phyloP scores from a whole-genome alignment of 345 rosid species.

The Eucalyptus curtisii region DNA sequence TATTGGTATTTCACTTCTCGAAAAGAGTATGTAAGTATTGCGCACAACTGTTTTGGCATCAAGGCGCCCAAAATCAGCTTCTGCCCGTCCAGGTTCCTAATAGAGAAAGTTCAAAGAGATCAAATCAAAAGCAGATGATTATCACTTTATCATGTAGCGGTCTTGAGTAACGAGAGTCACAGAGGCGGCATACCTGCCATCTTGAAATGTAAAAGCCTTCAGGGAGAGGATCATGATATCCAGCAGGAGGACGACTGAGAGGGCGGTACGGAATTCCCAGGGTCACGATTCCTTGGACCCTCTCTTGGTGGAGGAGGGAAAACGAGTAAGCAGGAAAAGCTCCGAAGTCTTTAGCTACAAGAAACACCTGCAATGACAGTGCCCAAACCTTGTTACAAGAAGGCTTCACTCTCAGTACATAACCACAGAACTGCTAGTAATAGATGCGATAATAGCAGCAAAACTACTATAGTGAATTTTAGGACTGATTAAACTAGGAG shows the following conservation, averaged over 20 bases:
- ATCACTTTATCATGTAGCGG: not conserved
- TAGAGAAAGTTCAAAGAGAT: not conserved
- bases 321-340: conserved; percentile 20
- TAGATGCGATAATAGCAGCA: not conserved
- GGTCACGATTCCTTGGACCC: conserved; percentile 34
- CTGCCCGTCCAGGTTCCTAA: conserved; percentile 1
- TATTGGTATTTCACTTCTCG: conserved; percentile 40
- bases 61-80: not conserved
- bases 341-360: conserved; percentile 48
- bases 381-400: not conserved
- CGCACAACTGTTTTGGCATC: conserved; percentile 5
- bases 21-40: conserved; percentile 34
- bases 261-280: conserved; percentile 34
- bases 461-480: not conserved
- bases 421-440: not conserved
- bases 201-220: conserved; percentile 42
- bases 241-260: not conserved
- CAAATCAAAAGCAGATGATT: not conserved
- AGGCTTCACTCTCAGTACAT: not conserved
- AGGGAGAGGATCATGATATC: conserved; percentile 12
- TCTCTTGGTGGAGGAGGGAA: conserved; percentile 26
- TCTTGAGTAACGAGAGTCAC: not conserved
- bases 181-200: conserved; percentile 27
- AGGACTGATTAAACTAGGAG: not conserved
- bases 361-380: conserved; percentile 18